Conservation (phyloP, 1,284 basidiomycete species). For the Ganoderma meredithae region DNA sequence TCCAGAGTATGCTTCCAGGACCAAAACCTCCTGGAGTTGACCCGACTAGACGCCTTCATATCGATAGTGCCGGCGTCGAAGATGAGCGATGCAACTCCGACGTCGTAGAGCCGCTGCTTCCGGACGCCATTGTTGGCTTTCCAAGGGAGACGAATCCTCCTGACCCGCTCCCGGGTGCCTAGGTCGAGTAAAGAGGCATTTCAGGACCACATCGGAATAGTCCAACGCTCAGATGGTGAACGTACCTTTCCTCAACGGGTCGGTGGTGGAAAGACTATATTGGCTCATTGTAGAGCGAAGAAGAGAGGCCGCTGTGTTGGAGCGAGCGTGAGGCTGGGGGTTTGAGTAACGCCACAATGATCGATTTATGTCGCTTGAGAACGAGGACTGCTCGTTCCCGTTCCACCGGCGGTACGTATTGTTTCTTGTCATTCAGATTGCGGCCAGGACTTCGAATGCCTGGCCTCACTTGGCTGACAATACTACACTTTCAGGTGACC, state of each 20-base stretch:
- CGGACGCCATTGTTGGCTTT: not conserved
- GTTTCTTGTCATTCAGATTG: not conserved
- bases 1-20: not conserved
- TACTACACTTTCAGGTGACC: not conserved
- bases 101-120: not conserved
- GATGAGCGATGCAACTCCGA: not conserved
- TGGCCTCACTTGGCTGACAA: too few species aligned
- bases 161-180: not conserved
- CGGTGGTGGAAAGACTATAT: not conserved
- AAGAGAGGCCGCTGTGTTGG: not conserved
- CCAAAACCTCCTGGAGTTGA: not conserved
- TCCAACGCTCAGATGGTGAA: not conserved
- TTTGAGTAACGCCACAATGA: not conserved
- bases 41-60: not conserved
- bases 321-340: not conserved
- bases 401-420: too few species aligned
- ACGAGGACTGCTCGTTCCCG: not conserved
- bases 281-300: not conserved
- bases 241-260: not conserved
- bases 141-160: not conserved
- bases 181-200: not conserved
- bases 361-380: not conserved
- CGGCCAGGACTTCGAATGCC: not conserved
- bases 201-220: not conserved
- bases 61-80: not conserved